Evolutionary conservation across 805 yeast species (phyloP).

Genomic region (Cyberlindnera euphorbiae): DNA sequence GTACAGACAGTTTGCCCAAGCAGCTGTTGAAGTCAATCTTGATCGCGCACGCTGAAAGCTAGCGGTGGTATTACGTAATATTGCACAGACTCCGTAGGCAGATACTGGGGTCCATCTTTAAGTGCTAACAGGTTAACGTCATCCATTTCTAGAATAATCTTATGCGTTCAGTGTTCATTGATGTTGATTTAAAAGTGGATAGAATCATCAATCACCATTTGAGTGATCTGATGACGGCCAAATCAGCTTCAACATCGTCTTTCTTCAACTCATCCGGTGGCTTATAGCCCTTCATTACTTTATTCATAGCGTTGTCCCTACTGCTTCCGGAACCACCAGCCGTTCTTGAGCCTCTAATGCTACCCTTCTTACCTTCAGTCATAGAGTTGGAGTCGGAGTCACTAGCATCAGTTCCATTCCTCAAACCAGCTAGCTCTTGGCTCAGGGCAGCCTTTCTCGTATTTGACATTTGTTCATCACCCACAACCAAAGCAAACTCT

Average conservation of each 20-base stretch:
- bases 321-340: slow-evolving; percentile 5
- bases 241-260: slow-evolving; percentile 28
- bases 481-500: slow-evolving; percentile 26
- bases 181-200: no score
- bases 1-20: no score
- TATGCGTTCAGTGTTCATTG: neutral
- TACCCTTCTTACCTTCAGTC: slow-evolving; percentile 5
- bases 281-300: slow-evolving; percentile 25
- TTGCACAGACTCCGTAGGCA: no score
- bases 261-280: slow-evolving; percentile 26
- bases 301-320: slow-evolving; percentile 14
- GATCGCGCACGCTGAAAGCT: no score
- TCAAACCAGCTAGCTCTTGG: slow-evolving; percentile 1
- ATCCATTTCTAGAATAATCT: no score
- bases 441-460: neutral
- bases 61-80: no score
- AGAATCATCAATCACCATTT: neutral
- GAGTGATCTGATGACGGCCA: slow-evolving; percentile 12
- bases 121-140: no score
- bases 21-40: no score
- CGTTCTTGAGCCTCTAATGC: slow-evolving; percentile 1
- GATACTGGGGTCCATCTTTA: no score
- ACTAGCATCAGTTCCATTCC: slow-evolving; percentile 3
- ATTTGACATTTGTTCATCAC: slow-evolving; percentile 1
- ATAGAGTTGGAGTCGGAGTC: slow-evolving; percentile 9